A percentile compares a stretch with the other conserved stretches of the same genome.
phyloP scores from a whole-genome alignment of 805 yeast species.

The Nakazawaea ishiwadae region DNA sequence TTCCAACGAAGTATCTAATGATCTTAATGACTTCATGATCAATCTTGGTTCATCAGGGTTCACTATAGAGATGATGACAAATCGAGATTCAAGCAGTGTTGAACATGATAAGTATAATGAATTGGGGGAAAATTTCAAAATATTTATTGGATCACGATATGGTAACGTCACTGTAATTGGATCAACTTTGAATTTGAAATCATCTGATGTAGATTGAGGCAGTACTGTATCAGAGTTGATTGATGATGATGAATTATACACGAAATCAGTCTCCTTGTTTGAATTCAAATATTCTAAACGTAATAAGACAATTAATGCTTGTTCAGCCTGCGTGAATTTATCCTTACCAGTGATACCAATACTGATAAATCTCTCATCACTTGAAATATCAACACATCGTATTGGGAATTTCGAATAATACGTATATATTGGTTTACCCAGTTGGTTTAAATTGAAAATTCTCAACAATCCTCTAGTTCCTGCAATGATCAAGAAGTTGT shows the following conservation, averaged over 20 bases:
- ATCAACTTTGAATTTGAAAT: slow-evolving; percentile 30
- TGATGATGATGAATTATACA: too few relatives aligned
- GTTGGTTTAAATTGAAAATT: slow-evolving; percentile 50
- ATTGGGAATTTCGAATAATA: slow-evolving; percentile 71
- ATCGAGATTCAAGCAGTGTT: slow-evolving; percentile 72
- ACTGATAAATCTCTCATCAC: slow-evolving; percentile 60
- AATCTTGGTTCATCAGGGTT: slow-evolving; percentile 61
- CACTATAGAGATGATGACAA: slow-evolving; percentile 65
- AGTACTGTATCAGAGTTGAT: slow-evolving; percentile 3
- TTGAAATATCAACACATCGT: slow-evolving; percentile 70
- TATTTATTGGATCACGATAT: slow-evolving; percentile 77
- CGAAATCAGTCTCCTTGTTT: too few relatives aligned
- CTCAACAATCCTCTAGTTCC: slow-evolving; percentile 71
- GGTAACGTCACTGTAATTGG: slow-evolving; percentile 78
- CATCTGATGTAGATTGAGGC: slow-evolving; percentile 8
- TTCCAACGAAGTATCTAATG: slow-evolving; percentile 62
- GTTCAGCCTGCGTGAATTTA: slow-evolving; percentile 61
- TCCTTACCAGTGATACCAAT: slow-evolving; percentile 83
- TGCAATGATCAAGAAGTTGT: slow-evolving; percentile 56
- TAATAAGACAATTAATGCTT: slow-evolving; percentile 66
- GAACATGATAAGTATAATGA: slow-evolving; percentile 71
- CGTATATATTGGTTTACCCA: slow-evolving; percentile 64
- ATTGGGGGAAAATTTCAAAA: slow-evolving; percentile 67
- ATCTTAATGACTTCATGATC: slow-evolving; percentile 62
- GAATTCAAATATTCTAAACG: slow-evolving; percentile 14